phyloP scores from a whole-genome alignment of 2,329 filamentous ascomycete species.

The Dothistroma pini region DNA sequence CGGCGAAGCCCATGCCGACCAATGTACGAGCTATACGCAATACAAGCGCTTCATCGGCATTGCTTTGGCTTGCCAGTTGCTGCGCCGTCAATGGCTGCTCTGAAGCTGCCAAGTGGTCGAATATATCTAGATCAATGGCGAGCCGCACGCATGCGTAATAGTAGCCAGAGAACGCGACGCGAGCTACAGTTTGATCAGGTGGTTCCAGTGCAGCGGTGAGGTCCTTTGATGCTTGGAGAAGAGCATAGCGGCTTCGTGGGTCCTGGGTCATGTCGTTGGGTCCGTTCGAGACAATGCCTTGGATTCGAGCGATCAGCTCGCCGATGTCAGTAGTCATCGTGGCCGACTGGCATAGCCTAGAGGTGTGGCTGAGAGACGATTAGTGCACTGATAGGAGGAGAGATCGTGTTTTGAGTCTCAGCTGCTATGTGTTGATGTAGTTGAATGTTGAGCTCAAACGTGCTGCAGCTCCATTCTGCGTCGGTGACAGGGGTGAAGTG shows the following conservation, averaged over 20 bases:
- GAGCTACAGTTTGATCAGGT: not conserved
- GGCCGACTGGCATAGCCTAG: not conserved
- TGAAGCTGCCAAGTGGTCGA: slow-evolving; percentile 4
- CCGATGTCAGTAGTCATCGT: not conserved
- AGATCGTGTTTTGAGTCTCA: too few species aligned
- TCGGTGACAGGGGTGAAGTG: too few species aligned
- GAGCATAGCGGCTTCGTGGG: not conserved
- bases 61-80: not conserved
- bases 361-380: too few species aligned
- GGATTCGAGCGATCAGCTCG: not conserved
- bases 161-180: not conserved
- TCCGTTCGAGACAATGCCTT: not conserved
- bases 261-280: not conserved
- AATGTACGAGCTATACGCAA: slow-evolving; percentile 8
- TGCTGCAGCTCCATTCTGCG: too few species aligned
- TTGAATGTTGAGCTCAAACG: too few species aligned
- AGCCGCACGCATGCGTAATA: slow-evolving; percentile 2
- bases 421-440: too few species aligned
- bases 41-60: slow-evolving; percentile 6
- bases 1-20: slow-evolving; percentile 2
- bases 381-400: too few species aligned
- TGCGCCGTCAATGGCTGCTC: not conserved
- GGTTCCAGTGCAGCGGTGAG: not conserved
- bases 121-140: slow-evolving; percentile 8
- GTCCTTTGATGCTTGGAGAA: not conserved